Evolutionary conservation across 306 rosid genomes (phyloP).

Genomic region (Luffa aegyptiaca): DNA sequence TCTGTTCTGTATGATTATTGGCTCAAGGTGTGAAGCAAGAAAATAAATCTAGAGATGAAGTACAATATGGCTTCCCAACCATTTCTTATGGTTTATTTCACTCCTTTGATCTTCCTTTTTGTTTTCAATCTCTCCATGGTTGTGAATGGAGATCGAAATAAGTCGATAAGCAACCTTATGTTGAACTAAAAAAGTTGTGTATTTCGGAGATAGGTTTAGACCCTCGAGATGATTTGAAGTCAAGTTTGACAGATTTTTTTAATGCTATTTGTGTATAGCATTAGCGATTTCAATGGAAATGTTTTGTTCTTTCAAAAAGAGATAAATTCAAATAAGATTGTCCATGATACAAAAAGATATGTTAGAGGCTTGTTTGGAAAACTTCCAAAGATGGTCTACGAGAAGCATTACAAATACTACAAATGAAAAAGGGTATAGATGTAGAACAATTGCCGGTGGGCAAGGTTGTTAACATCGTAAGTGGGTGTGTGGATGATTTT

Average conservation of each 20-base stretch:
- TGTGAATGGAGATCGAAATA: not conserved
- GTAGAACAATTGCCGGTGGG: no score
- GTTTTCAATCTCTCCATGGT: not conserved
- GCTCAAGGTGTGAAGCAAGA: no score
- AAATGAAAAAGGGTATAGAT: no score
- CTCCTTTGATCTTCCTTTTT: not conserved
- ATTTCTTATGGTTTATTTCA: not conserved
- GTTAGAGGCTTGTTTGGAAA: not conserved
- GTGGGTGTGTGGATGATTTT: no score
- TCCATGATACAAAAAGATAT: not conserved
- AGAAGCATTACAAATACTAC: not conserved
- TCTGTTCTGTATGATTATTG: not conserved
- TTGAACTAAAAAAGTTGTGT: not conserved
- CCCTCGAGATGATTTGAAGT: not conserved
- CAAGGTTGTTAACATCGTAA: no score
- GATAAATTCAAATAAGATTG: not conserved
- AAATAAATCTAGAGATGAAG: not conserved
- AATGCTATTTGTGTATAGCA: not conserved
- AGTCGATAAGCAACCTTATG: not conserved
- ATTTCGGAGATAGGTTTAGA: not conserved
- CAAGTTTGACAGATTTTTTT: not conserved
- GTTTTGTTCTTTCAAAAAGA: not conserved
- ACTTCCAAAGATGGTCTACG: not conserved
- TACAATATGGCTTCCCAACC: not conserved
- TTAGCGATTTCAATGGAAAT: not conserved